Evolutionary conservation across 768 basidiomycete species (phyloP), one percentile per base, ranked within the genome.

Genomic region (Rhizopogon vulgaris): DNA sequence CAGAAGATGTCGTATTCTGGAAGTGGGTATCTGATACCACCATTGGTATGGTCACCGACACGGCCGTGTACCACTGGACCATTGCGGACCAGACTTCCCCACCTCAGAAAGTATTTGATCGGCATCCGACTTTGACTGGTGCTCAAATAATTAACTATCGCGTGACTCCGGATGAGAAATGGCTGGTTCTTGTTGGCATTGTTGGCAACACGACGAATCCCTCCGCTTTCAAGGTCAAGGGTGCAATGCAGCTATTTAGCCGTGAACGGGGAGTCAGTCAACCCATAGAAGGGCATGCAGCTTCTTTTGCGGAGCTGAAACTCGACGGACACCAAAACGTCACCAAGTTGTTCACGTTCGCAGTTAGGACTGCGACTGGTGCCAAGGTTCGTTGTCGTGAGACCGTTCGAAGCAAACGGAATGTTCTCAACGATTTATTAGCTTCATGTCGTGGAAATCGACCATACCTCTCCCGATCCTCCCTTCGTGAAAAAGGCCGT

Each of bases 101-200:
- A 3, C 90, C 88, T 3, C 86, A 89, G 74, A 93, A 98, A 78
- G 79, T 96, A 41, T 98, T 98, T 60, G 96, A 99, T 73, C 86
- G 96, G 36, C 95, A 98, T 67, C 83, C 91, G 2, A 87, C 91
- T n/a, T 85, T 98, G 52, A 80, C 84, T 51, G 94, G 93, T 46
- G 84, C 91, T 53, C 96, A 98, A 70, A 98, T 99, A 54, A 99
- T 98, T 76, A 98, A 98, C 74, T 98, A 99, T 71, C 90, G 95
- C 45, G 78, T 85, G 32, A 90, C 93, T 2, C 69, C 83, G 9
- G 96, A 98, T 59, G 95, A 95, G 66, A 94, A 96, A 65, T 99
- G 96, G 96, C 80, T 96, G 41, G 94, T 98, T 30, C 79, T 99
- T 51, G 81, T 98, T 56, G 96, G 96, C 45, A 99, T 98, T 59